A percentile compares a stretch with the other conserved stretches of the same genome.
These are phyloP conservation scores for Flaveria brownii DNA, from an alignment of 129 eudicot species.

Conservation along the genomic window DNA sequence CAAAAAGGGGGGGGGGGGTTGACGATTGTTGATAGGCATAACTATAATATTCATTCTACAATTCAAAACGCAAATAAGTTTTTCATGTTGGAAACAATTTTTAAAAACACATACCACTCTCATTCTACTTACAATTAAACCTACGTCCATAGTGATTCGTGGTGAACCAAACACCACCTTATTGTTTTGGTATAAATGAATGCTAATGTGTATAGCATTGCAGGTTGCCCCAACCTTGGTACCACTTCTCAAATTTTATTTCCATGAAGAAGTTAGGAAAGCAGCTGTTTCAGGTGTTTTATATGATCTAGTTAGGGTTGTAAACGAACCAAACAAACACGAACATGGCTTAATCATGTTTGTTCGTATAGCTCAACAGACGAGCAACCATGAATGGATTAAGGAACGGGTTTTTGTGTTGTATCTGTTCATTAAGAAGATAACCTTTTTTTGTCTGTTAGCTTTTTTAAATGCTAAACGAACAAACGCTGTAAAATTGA, in stretches of 20 bases:
- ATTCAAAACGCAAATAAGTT: neutral
- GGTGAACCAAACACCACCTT: conserved; percentile 5
- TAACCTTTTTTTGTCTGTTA: neutral
- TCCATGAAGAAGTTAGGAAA: conserved; percentile 97
- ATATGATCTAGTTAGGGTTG: neutral
- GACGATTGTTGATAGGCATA: neutral
- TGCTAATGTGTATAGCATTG: conserved; percentile 14
- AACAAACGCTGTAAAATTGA: neutral
- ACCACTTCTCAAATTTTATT: conserved; percentile 93
- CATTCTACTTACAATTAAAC: neutral
- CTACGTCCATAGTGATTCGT: neutral
- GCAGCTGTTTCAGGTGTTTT: conserved; percentile 94
- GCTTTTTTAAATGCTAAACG: neutral
- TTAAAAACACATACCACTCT: neutral
- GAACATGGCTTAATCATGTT: neutral
- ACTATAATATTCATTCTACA: neutral
- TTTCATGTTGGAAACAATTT: neutral
- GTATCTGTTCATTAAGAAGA: neutral
- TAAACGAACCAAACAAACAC: neutral
- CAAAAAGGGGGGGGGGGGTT: neutral
- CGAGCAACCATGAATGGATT: neutral
- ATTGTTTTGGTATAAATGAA: neutral
- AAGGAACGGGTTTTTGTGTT: neutral
- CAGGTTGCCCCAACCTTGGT: conserved; percentile 99
- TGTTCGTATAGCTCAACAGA: neutral